Conservation (phyloP, 768 basidiomycete genomes). For the Boletellus emodensis region DNA sequence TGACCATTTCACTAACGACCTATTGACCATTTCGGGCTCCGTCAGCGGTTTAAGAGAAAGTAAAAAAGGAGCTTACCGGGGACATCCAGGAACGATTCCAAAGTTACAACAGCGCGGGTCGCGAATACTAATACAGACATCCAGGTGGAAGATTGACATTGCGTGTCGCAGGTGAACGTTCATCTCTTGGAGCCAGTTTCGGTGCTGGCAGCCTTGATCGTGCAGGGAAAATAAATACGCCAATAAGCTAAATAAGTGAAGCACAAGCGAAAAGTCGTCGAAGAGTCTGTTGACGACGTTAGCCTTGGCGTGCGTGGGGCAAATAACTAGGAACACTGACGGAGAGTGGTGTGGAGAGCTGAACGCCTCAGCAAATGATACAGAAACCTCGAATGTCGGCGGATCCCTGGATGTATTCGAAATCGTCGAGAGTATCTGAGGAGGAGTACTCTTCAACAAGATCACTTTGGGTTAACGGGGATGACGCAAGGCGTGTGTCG, state of each 20-base stretch:
- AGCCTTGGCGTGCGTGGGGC: not conserved
- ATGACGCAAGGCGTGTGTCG: not conserved
- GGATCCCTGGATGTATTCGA: not conserved
- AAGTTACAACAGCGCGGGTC: not conserved
- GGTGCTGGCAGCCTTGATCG: not conserved
- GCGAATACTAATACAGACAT: conserved; percentile 1
- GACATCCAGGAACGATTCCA: conserved; percentile 4
- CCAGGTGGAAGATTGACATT: conserved; percentile 1
- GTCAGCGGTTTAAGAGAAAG: not conserved
- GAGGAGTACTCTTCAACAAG: not conserved
- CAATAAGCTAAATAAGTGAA: conserved; percentile 9
- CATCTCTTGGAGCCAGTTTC: not conserved
- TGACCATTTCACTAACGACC: conserved; percentile 50
- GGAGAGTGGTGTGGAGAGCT: not conserved
- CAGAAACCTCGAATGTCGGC: not conserved
- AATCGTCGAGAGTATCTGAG: conserved; percentile 2
- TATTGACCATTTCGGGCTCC: conserved; percentile 16
- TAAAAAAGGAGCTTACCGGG: conserved; percentile 21
- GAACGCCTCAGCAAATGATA: conserved; percentile 1
- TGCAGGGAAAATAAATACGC: conserved; percentile 5
- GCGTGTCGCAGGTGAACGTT: not conserved
- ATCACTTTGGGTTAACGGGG: not conserved
- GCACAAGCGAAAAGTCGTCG: not conserved
- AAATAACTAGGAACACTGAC: not conserved
- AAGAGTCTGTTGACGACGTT: conserved; percentile 3